Evolutionary conservation across 495 filamentous ascomycete genomes (phyloP), one percentile per base, ranked within the genome.

Genomic region (Penicillium mononematosum): DNA sequence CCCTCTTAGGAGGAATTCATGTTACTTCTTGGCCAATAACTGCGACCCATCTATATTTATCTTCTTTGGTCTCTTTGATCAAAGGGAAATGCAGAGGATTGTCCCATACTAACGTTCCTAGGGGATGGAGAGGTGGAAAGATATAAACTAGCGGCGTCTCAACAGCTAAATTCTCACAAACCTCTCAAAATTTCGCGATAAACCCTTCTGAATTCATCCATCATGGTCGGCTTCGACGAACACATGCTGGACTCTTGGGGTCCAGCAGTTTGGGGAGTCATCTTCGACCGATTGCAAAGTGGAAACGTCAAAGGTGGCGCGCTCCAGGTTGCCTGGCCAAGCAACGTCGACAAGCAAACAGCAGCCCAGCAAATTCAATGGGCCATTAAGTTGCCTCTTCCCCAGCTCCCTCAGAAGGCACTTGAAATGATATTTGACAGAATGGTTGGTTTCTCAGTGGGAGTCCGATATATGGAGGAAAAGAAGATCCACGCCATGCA

Each of bases 401-500:
- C 14, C 8, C 17, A 38, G 14, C 47, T 50, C 24, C 31, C 29
- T 16, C 47, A 50, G 6, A 22, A 16, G 11, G 5, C 19, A 3
- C 29, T 50, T 3, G 47, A 50, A 5, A 24, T 8, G 0, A 50
- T 50, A 22, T 38, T 11, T 14, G 20, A 38, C 19, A 16, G 32
- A n/a, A 16, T 50, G 10, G 47, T 50, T n/a, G 47, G 47, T 19
- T 50, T 50, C 19, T 38, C 47, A 7, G 4, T 36, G 19, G 47
- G 17, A 3, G 47, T 38, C 24, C 47, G 32, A 50, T 50, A 50
- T 38, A 50, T 50, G 47, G 47, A 50, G 3, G 47, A 36, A 38
- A n/a, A 16, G 31, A 50, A 50, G 47, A 50, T 50, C 11, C 47
- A 50, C 32, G 20, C 47, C 11, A 5, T 50, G 9, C 47, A 50